Conservation (phyloP, 2,329 filamentous ascomycete species). For the Fusarium buxicola region DNA sequence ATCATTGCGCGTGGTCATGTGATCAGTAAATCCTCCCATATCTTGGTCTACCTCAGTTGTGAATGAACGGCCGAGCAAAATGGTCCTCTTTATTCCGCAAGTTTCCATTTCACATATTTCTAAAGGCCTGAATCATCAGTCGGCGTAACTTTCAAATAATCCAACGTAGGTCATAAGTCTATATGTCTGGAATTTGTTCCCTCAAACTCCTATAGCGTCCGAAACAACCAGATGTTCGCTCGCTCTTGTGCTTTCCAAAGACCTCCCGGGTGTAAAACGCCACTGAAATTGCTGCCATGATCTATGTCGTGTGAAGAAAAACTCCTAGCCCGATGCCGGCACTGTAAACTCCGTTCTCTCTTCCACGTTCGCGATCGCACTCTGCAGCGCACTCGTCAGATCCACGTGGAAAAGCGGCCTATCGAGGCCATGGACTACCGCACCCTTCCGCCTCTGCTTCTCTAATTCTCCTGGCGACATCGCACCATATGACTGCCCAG, state of each 20-base stretch:
- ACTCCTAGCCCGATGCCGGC: slow-evolving; percentile 2
- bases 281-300: neutral
- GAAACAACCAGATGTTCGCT: slow-evolving; percentile 6
- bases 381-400: slow-evolving; percentile 87
- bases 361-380: slow-evolving; percentile 83
- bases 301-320: neutral
- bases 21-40: slow-evolving; percentile 7
- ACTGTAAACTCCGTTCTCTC: slow-evolving; percentile 55
- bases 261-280: neutral
- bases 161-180: neutral
- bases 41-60: too few species aligned
- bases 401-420: slow-evolving; percentile 95
- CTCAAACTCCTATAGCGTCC: neutral
- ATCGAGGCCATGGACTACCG: slow-evolving; percentile 86
- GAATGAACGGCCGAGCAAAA: too few species aligned
- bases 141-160: too few species aligned
- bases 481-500: slow-evolving; percentile 21
- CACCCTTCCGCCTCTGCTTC: slow-evolving; percentile 61
- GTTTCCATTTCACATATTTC: too few species aligned
- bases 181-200: neutral
- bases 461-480: slow-evolving; percentile 47
- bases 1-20: slow-evolving; percentile 26
- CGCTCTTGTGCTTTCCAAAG: neutral
- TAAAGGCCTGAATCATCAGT: too few species aligned
- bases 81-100: too few species aligned